Percentiles rank a stretch among this genome's conserved stretches.
Conservation (phyloP, 2,329 filamentous ascomycete species). For the Alternaria sp. region DNA sequence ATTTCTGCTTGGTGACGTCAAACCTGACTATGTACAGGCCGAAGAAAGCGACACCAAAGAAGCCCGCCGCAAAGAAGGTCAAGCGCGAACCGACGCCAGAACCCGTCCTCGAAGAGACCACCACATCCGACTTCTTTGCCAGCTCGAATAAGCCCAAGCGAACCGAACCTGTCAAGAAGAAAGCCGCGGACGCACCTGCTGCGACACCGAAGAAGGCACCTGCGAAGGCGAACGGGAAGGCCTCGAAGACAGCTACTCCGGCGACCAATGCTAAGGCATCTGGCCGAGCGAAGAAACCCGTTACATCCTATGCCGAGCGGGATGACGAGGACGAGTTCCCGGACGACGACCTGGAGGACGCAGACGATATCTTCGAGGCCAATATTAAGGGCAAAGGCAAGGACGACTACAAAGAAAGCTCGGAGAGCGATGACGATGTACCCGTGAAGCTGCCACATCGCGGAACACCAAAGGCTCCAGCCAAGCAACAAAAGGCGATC, state of each 20-base stretch:
- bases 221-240: conserved; percentile 40
- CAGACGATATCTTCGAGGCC: conserved; percentile 84
- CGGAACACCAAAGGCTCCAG: conserved; percentile 44
- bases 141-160: conserved; percentile 63
- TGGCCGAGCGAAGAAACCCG: conserved; percentile 50
- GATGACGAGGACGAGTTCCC: conserved; percentile 65
- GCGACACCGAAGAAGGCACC: conserved; percentile 46
- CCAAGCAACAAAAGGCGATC: conserved; percentile 55
- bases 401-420: conserved; percentile 70
- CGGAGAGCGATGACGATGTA: conserved; percentile 39
- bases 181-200: conserved; percentile 35
- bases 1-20: neutral
- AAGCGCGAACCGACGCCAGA: conserved; percentile 58
- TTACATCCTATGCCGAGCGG: conserved; percentile 57
- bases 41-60: conserved; percentile 60
- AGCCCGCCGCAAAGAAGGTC: conserved; percentile 63
- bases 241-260: conserved; percentile 42
- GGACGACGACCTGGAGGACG: conserved; percentile 59
- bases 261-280: conserved; percentile 47
- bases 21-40: conserved; percentile 40
- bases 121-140: conserved; percentile 68
- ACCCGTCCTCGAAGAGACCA: conserved; percentile 62
- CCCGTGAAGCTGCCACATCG: conserved; percentile 41
- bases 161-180: conserved; percentile 52
- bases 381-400: conserved; percentile 70